Percentiles rank a stretch among this genome's conserved stretches.
Evolutionary conservation across 768 basidiomycete genomes (phyloP).

Genomic region (Peribolospora baueri): DNA sequence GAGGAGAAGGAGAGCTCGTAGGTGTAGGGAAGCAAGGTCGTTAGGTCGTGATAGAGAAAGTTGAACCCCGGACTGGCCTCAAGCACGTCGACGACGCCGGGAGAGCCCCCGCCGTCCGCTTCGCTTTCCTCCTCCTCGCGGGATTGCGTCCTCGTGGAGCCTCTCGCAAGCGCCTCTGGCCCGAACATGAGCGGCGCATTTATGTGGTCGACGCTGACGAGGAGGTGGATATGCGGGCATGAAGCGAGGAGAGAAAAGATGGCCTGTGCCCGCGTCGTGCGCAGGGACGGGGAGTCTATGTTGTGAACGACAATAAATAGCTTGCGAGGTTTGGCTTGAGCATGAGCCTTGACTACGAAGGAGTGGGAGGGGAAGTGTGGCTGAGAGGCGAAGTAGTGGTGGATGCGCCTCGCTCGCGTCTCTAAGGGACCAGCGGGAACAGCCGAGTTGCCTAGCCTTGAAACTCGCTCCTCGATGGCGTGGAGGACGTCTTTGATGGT

Average conservation of each 20-base stretch:
- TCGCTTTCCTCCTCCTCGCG: neutral
- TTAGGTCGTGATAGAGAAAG: slow-evolving; percentile 75
- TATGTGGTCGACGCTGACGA: slow-evolving; percentile 68
- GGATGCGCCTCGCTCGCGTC: slow-evolving; percentile 15
- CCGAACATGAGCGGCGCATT: slow-evolving; percentile 64
- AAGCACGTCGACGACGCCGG: neutral
- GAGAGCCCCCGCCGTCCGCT: neutral
- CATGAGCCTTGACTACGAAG: neutral
- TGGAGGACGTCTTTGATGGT: slow-evolving; percentile 37
- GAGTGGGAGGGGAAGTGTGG: neutral
- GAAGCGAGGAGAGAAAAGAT: slow-evolving; percentile 48
- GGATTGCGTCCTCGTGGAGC: slow-evolving; percentile 23
- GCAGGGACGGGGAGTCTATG: slow-evolving; percentile 52
- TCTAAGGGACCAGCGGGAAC: slow-evolving; percentile 32
- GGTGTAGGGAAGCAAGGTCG: slow-evolving; percentile 62
- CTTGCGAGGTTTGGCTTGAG: slow-evolving; percentile 18
- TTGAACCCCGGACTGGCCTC: slow-evolving; percentile 14
- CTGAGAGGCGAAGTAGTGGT: neutral
- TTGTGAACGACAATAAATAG: slow-evolving; percentile 71
- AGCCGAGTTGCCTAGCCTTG: neutral
- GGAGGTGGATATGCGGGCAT: slow-evolving; percentile 50
- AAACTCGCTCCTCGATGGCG: slow-evolving; percentile 5
- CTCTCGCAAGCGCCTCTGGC: slow-evolving; percentile 27
- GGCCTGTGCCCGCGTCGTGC: slow-evolving; percentile 36
- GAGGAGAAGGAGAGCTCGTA: slow-evolving; percentile 29